Conservation (phyloP, 768 basidiomycete species). For the Tephrocybe sp. region DNA sequence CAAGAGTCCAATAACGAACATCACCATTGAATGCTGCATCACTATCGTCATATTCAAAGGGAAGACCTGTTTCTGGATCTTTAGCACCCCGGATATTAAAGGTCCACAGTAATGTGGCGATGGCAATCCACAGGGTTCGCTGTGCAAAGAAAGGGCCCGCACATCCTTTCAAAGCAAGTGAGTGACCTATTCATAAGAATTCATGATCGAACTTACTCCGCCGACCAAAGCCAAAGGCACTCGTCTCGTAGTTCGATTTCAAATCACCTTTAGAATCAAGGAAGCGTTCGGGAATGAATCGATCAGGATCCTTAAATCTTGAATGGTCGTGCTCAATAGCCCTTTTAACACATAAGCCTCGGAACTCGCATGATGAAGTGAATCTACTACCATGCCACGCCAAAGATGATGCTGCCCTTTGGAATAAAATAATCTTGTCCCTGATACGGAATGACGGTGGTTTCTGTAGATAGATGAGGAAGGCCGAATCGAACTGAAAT, state of each 20-base stretch:
- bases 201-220: not conserved
- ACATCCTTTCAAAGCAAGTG: not conserved
- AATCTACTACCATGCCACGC: not conserved
- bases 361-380: not conserved
- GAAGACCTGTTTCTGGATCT: not conserved
- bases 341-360: not conserved
- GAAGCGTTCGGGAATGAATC: not conserved
- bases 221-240: not conserved
- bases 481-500: not conserved
- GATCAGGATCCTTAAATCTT: not conserved
- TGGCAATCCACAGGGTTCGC: not conserved
- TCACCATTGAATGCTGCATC: not conserved
- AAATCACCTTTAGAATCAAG: not conserved
- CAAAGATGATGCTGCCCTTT: not conserved
- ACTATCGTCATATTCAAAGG: not conserved
- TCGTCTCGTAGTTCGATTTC: not conserved
- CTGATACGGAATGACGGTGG: not conserved
- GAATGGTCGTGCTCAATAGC: not conserved
- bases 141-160: not conserved
- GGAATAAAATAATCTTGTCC: not conserved
- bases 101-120: not conserved
- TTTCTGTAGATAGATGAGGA: not conserved
- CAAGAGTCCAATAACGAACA: not conserved
- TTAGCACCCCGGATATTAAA: not conserved
- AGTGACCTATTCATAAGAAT: not conserved